Evolutionary conservation across 202 grass and related monocot species (phyloP).

Genomic region (Eragrostis tef): DNA sequence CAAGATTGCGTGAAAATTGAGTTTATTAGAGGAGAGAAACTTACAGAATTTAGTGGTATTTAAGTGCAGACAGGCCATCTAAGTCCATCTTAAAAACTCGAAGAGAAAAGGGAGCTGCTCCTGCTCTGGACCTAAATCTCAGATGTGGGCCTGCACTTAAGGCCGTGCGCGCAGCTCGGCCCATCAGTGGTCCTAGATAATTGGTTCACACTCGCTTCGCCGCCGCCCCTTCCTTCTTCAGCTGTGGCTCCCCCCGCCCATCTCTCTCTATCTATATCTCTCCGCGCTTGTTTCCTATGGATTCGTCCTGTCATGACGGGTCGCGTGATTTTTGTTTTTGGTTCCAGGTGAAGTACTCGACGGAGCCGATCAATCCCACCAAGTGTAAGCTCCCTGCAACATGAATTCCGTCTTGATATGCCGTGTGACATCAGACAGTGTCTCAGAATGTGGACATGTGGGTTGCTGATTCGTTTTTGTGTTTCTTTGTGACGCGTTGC

Average conservation of each 20-base stretch:
- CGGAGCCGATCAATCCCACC: constrained; percentile 61
- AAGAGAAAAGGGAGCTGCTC: not conserved
- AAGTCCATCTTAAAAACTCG: too few species aligned
- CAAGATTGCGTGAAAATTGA: too few species aligned
- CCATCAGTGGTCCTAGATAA: constrained; percentile 18
- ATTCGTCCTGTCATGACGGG: not conserved
- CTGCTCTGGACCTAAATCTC: not conserved
- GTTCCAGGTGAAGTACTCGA: constrained; percentile 66
- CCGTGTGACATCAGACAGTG: not conserved
- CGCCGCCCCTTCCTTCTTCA: not conserved
- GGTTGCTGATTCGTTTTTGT: constrained; percentile 34
- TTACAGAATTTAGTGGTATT: too few species aligned
- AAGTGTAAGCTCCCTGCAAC: constrained; percentile 48
- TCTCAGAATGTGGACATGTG: not conserved
- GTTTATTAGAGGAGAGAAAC: too few species aligned
- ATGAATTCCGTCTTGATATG: not conserved
- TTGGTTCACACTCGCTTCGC: not conserved
- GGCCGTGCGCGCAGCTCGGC: not conserved
- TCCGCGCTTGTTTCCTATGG: not conserved
- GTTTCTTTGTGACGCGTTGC: constrained; percentile 22
- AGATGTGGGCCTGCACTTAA: not conserved
- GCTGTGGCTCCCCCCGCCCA: not conserved
- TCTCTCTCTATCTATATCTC: not conserved
- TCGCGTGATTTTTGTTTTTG: constrained; percentile 7
- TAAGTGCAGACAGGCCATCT: too few species aligned